Percentiles rank a stretch among this genome's conserved stretches.
These are phyloP conservation scores for Spergularia bocconei DNA, from an alignment of 148 eudicot genomes.

Conservation along the genomic window DNA sequence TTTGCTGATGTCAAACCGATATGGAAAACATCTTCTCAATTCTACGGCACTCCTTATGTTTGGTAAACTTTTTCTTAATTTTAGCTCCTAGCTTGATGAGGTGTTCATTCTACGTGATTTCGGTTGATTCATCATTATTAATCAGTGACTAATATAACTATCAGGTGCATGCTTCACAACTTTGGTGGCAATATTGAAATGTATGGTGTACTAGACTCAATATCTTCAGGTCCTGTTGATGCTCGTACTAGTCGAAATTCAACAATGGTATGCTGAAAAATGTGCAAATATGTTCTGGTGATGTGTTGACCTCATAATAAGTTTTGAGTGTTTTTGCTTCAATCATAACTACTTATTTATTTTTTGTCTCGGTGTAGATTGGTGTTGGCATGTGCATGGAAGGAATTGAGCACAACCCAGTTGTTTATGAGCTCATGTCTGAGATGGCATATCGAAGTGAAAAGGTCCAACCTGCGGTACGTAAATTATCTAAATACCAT, in stretches of 20 bases:
- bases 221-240: slow-evolving; percentile 91
- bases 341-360: not conserved
- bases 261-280: slow-evolving; percentile 64
- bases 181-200: slow-evolving; percentile 98
- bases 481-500: slow-evolving; percentile 5
- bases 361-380: slow-evolving; percentile 47
- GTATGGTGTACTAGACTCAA: slow-evolving; percentile 86
- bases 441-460: slow-evolving; percentile 95
- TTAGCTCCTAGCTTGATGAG: slow-evolving; percentile 9
- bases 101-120: slow-evolving; percentile 4
- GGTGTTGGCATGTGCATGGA: slow-evolving; percentile 99
- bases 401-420: slow-evolving; percentile 99
- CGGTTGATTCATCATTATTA: not conserved
- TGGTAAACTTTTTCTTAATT: slow-evolving; percentile 44
- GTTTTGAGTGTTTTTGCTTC: not conserved
- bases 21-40: slow-evolving; percentile 86
- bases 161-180: slow-evolving; percentile 99
- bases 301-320: not conserved
- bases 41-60: slow-evolving; percentile 89
- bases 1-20: slow-evolving; percentile 96
- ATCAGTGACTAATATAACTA: slow-evolving; percentile 16
- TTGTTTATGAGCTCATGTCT: slow-evolving; percentile 95
- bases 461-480: slow-evolving; percentile 64
- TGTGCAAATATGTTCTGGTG: slow-evolving; percentile 4
- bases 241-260: slow-evolving; percentile 79